Evolutionary conservation across 192 early-diverging fungal genomes (phyloP).

Genomic region (Entomortierella chlamydospora): DNA sequence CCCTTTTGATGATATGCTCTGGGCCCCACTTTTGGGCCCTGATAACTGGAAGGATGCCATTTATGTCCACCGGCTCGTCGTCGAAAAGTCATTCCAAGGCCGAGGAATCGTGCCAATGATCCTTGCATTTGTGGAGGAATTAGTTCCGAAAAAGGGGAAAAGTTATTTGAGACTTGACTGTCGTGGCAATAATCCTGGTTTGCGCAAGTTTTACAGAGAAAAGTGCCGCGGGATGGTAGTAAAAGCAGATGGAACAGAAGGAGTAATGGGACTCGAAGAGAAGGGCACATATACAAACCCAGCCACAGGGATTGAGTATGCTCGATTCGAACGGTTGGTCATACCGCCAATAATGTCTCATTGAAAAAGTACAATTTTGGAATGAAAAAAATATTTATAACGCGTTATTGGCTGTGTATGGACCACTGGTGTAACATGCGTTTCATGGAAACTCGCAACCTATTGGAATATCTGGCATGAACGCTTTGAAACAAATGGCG

Average conservation of each 20-base stretch:
- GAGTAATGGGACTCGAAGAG: constrained; percentile 27
- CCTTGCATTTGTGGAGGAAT: constrained; percentile 28
- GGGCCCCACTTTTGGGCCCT: constrained; percentile 20
- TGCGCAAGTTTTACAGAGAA: constrained; percentile 45
- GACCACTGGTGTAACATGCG: too few species aligned
- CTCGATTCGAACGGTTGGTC: constrained; percentile 33
- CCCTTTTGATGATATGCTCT: constrained; percentile 54
- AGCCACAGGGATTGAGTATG: constrained; percentile 47
- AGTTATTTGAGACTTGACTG: constrained; percentile 33
- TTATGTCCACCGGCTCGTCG: constrained; percentile 47
- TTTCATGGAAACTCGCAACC: too few species aligned
- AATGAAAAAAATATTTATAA: too few species aligned
- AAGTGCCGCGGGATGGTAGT: constrained; percentile 29
- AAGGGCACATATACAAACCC: constrained; percentile 41
- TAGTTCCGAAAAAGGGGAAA: constrained; percentile 13
- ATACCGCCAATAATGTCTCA: too few species aligned
- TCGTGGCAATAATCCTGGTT: constrained; percentile 36
- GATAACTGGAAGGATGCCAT: constrained; percentile 43
- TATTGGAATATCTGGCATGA: too few species aligned
- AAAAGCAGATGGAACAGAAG: neutral
- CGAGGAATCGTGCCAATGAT: constrained; percentile 32
- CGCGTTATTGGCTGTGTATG: too few species aligned
- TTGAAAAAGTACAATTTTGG: too few species aligned
- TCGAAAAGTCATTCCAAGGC: constrained; percentile 36
- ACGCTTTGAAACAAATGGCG: too few species aligned